phyloP scores from a whole-genome alignment of 441 rosid species.

The Corymbia citriodora region DNA sequence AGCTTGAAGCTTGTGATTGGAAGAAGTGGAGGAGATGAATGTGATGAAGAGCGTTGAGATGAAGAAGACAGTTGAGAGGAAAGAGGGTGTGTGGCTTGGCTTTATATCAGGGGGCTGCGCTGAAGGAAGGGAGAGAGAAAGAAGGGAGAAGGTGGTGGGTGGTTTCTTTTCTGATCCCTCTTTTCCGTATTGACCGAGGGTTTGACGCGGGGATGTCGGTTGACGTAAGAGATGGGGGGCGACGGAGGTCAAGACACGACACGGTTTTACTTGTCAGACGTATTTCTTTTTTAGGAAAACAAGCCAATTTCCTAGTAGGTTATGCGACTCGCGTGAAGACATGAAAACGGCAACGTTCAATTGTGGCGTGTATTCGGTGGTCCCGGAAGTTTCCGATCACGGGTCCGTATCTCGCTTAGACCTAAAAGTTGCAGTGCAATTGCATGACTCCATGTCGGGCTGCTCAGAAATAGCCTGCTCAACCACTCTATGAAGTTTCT shows the following conservation, averaged over 20 bases:
- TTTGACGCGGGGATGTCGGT: not conserved
- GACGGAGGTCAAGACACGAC: not conserved
- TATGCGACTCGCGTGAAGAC: not conserved
- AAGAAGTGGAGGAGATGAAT: not conserved
- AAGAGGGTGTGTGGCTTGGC: not conserved
- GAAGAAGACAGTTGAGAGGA: not conserved
- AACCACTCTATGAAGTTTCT: not conserved
- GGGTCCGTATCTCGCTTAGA: not conserved
- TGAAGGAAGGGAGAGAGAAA: not conserved
- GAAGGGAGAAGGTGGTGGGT: not conserved
- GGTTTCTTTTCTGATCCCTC: not conserved
- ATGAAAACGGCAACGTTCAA: not conserved
- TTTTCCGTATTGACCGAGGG: not conserved
- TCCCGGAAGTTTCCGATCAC: not conserved
- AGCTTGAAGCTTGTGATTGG: not conserved
- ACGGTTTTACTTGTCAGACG: not conserved
- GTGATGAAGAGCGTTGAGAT: not conserved
- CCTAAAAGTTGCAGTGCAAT: not conserved
- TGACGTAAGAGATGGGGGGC: not conserved
- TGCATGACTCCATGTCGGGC: not conserved
- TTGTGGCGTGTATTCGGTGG: not conserved
- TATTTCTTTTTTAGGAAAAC: not conserved
- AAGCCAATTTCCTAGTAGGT: not conserved
- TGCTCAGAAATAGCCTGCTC: not conserved
- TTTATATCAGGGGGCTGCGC: not conserved